These are phyloP conservation scores for Choiromyces venosus DNA, from an alignment of 495 filamentous ascomycete genomes.

Conservation along the genomic window DNA sequence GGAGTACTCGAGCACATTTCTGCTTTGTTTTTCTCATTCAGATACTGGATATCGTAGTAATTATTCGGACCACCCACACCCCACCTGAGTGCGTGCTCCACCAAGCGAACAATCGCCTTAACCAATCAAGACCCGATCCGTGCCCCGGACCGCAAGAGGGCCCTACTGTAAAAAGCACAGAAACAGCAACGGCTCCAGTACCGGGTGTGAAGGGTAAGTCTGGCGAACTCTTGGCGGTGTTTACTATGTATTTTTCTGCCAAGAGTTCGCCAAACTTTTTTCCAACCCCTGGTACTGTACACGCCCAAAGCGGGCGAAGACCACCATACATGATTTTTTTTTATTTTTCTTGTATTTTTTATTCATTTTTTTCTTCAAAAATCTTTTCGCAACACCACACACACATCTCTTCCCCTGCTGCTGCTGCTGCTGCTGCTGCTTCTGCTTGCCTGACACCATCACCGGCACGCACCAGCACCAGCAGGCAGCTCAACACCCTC, in stretches of 20 bases:
- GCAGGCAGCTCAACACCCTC: constrained; percentile 14
- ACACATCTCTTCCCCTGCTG: not conserved
- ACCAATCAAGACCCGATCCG: not conserved
- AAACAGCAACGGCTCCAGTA: not conserved
- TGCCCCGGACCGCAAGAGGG: not conserved
- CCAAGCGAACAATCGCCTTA: not conserved
- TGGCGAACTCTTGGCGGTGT: too few relatives aligned
- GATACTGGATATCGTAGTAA: not conserved
- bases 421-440: not conserved
- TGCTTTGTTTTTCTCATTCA: not conserved
- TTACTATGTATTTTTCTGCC: too few relatives aligned
- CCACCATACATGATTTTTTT: not conserved
- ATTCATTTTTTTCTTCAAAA: too few relatives aligned
- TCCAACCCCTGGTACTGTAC: too few relatives aligned
- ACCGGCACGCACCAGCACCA: too few relatives aligned
- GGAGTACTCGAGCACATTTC: not conserved
- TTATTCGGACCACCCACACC: not conserved
- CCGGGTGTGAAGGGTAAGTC: too few relatives aligned
- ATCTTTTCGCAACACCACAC: not conserved
- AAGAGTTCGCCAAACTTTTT: too few relatives aligned
- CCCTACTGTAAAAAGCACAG: not conserved
- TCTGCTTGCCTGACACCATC: not conserved
- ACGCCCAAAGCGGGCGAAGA: not conserved
- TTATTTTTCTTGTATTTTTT: not conserved
- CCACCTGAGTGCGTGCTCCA: not conserved